A percentile compares a stretch with the other conserved stretches of the same genome.
Conservation (phyloP, 23 red algal genomes). For the Gracilariopsis chorda region DNA sequence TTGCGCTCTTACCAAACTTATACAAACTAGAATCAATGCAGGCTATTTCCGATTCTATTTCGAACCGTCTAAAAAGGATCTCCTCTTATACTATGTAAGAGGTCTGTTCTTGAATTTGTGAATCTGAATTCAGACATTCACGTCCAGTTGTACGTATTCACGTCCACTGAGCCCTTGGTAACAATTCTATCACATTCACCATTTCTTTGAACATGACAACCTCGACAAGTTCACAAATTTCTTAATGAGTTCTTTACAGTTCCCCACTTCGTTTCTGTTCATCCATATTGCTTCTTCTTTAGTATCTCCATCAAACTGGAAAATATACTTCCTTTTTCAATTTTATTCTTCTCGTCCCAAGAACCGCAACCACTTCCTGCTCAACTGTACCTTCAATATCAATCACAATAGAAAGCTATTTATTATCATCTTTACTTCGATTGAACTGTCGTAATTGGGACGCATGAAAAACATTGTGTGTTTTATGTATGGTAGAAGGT, state of each 20-base stretch:
- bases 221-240: background rate
- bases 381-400: conserved; percentile 24
- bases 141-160: no score
- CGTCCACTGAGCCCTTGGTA: no score
- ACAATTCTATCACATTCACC: no score
- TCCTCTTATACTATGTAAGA: no score
- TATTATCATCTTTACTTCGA: background rate
- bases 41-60: no score
- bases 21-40: no score
- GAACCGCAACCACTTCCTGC: background rate
- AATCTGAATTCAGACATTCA: background rate
- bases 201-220: background rate
- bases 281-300: background rate
- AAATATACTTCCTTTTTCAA: background rate
- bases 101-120: background rate
- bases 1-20: no score
- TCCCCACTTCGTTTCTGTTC: background rate
- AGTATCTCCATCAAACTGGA: conserved; percentile 7
- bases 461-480: conserved; percentile 6
- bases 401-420: background rate
- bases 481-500: background rate
- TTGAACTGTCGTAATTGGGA: no score
- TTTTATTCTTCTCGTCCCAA: background rate
- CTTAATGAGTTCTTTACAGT: background rate
- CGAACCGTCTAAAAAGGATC: no score